These are phyloP conservation scores for Trichoderma cornu-damae DNA, from an alignment of 2,329 filamentous ascomycete species.

Conservation along the genomic window DNA sequence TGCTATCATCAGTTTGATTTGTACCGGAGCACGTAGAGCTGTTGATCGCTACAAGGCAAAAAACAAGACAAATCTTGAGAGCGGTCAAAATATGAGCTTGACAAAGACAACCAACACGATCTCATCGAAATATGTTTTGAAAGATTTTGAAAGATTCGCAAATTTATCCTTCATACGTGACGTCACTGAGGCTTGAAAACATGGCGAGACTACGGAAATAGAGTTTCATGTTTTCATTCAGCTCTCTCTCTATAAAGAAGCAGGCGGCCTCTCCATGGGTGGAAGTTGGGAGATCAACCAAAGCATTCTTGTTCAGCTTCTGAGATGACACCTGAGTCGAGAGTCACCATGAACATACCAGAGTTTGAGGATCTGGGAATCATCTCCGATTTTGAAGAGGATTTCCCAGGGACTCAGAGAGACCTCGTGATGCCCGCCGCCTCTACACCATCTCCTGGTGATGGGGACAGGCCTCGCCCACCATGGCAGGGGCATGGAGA, in stretches of 20 bases:
- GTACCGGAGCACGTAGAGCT: too few species aligned
- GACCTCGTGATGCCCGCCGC: neutral
- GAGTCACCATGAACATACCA: neutral
- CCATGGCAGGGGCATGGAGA: conserved; percentile 31
- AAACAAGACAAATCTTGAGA: too few species aligned
- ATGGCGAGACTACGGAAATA: neutral
- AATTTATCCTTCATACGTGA: neutral
- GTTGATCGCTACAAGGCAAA: too few species aligned
- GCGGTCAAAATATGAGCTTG: too few species aligned
- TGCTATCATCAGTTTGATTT: too few species aligned
- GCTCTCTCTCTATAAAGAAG: neutral
- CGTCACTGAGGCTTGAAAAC: conserved; percentile 14
- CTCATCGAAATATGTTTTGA: neutral
- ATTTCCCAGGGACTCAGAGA: neutral
- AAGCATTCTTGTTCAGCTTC: neutral
- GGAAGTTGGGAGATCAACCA: neutral
- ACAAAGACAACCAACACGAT: too few species aligned
- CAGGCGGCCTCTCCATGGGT: neutral
- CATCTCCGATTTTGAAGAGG: conserved; percentile 3
- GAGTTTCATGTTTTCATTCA: conserved; percentile 10
- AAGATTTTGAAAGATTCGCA: too few species aligned
- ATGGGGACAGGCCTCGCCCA: conserved; percentile 19
- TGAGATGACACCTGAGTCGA: neutral
- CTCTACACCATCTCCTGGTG: neutral
- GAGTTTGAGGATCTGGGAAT: conserved; percentile 15